Evolutionary conservation across 208 protist genomes (phyloP), one percentile per base, ranked within the genome.

Genomic region (Sergeia podlipaevii): DNA sequence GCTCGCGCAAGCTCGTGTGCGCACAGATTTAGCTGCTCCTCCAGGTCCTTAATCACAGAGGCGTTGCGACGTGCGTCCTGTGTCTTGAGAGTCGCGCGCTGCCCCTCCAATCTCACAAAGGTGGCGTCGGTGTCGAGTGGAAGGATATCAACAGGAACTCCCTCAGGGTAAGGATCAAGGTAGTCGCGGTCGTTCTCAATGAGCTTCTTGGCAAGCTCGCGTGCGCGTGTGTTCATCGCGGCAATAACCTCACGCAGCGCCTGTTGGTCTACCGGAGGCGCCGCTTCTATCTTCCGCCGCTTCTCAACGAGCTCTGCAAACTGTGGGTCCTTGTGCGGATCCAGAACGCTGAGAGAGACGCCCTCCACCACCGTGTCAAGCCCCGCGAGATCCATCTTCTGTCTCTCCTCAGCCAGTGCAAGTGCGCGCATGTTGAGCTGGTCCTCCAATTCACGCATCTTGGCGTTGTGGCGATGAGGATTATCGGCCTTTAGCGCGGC

Each of bases 101-200:
- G 72, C 64, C 73, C 77, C 61, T 92, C 84, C 36, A 67, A 41
- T 4, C 51, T 41, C 34, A 38, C 29, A 63, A 92, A 92, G n/a
- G 57, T 54, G 11, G 70, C 45, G 36, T 92, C 85, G 5, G 62
- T 65, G 42, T 85, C 74, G 41, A 89, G 76, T 10, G 77, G 68
- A 7, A 86, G 60, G 30, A 85, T 45, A 20, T 62, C 58, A 20
- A 91, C 62, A 13, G 77, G 79, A 23, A 91, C 73, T 3, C 72
- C 78, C 28, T 85, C 67, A 13, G 84, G 84, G 27, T 73, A 65
- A 15, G 28, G 65, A 60, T 86, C 66, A 39, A 92, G 52, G 15
- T 60, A 74, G 20, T 66, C 66, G 24, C 84, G 79, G 37, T 81
- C 77, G 0, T 62, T 53, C 0, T 53, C 54, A 37, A 92, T 80